Evolutionary conservation across 2,329 filamentous ascomycete genomes (phyloP), one percentile per base, ranked within the genome.

Genomic region (Fusarium marasasianum): DNA sequence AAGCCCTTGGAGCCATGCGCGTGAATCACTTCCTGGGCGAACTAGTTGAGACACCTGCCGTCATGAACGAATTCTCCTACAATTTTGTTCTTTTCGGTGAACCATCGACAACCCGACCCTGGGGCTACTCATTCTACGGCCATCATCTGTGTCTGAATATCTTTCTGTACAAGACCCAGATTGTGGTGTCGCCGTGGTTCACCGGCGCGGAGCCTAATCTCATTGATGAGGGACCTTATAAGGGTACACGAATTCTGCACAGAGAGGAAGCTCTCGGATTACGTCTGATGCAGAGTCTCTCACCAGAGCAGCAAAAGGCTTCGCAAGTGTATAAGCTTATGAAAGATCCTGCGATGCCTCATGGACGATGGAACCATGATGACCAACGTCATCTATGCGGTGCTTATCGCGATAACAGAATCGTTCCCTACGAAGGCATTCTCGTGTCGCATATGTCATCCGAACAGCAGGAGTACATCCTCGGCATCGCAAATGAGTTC

Each of bases 321-420:
- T 90, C 91, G 0, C 89, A 89, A 67, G 83, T 89, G 0, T 94
- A 89, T 80, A 86, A 86, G 60, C 74, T 85, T 1, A 86, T 94
- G 83, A 85, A 87, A 31, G 92, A 94, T 65, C 88, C 89, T 0
- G 86, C 83, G 0, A 94, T 94, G 92, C 89, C 88, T 6, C 82
- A 83, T 18, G 91, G 91, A 15, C 87, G 93, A 13, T 95, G 93
- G 93, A 95, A 95, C 80, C 91, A 91, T 73, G 92, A 94, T 77
- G 93, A 96, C 80, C 92, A 95, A 83, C 87, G 93, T 11, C 93
- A 95, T 77, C 80, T 94, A 9, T 94, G 92, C 79, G 93, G 94
- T 41, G 93, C 93, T 0, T 94, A 93, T 79, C 88, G 92, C 18
- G 93, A 96, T 77, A 96, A 96, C 80, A 88, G 93, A 17, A 82